These are phyloP conservation scores for Mycosarcoma mackinlayi DNA, from an alignment of 1,284 basidiomycete genomes.

Conservation along the genomic window DNA sequence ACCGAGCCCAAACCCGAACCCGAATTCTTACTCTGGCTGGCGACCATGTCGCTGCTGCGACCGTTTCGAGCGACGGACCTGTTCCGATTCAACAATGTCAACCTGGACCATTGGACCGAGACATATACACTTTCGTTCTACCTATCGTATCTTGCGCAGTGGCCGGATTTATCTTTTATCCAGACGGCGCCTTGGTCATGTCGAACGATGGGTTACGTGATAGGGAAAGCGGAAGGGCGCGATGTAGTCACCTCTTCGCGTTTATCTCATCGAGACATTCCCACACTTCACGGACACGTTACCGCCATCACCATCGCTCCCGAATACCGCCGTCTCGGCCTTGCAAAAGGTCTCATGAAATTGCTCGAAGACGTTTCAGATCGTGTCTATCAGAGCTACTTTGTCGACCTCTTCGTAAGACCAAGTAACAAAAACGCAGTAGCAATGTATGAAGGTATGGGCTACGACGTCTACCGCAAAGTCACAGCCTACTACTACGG, in stretches of 20 bases:
- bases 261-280: constrained; percentile 16
- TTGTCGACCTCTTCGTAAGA: constrained; percentile 90
- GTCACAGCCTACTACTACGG: constrained; percentile 87
- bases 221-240: constrained; percentile 64
- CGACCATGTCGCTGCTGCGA: constrained; percentile 82
- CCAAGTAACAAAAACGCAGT: constrained; percentile 73
- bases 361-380: constrained; percentile 84
- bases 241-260: constrained; percentile 25
- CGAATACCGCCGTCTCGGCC: constrained; percentile 83
- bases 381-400: constrained; percentile 74
- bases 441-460: constrained; percentile 87
- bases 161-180: constrained; percentile 87
- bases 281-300: constrained; percentile 74
- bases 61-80: constrained; percentile 86
- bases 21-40: no score
- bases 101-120: constrained; percentile 92
- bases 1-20: no score
- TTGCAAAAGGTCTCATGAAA: constrained; percentile 83
- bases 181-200: constrained; percentile 75
- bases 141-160: constrained; percentile 83
- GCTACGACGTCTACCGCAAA: constrained; percentile 85
- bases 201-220: constrained; percentile 55
- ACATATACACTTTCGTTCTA: constrained; percentile 90
- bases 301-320: constrained; percentile 91
- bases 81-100: constrained; percentile 92